phyloP scores from a whole-genome alignment of 2,329 filamentous ascomycete species.

The Colletotrichum cuscutae region DNA sequence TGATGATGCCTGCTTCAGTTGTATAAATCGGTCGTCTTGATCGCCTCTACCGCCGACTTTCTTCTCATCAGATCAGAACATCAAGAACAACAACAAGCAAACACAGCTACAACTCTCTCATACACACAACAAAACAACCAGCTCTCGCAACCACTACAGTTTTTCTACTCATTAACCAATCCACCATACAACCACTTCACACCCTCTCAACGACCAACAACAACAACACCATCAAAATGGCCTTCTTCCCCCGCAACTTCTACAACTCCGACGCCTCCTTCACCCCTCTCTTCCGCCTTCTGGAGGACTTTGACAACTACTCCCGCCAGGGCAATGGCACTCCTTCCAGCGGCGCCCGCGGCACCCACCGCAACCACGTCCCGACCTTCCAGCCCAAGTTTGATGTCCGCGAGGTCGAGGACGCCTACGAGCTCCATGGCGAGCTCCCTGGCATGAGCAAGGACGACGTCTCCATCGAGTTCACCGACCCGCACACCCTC shows the following conservation, averaged over 20 bases:
- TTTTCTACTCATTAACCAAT: background rate
- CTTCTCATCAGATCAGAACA: slow-evolving; percentile 41
- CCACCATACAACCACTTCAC: background rate
- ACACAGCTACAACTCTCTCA: background rate
- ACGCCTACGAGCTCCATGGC: slow-evolving; percentile 80
- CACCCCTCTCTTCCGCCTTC: slow-evolving; percentile 70
- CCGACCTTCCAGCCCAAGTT: slow-evolving; percentile 80
- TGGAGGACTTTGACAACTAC: slow-evolving; percentile 72
- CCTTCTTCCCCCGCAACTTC: slow-evolving; percentile 66
- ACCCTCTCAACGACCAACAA: slow-evolving; percentile 33
- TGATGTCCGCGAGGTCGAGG: slow-evolving; percentile 77
- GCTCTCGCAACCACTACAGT: background rate
- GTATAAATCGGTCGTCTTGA: slow-evolving; percentile 44
- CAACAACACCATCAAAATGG: slow-evolving; percentile 58
- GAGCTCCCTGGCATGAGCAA: slow-evolving; percentile 82
- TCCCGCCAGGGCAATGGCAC: slow-evolving; percentile 47
- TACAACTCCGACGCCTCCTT: slow-evolving; percentile 63
- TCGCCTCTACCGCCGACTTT: slow-evolving; percentile 25
- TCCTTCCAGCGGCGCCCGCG: slow-evolving; percentile 36
- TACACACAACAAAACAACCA: background rate
- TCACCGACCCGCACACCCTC: slow-evolving; percentile 79
- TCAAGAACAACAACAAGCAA: slow-evolving; percentile 39
- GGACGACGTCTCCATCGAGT: slow-evolving; percentile 81
- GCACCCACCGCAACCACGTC: slow-evolving; percentile 42
- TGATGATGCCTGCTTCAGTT: slow-evolving; percentile 16